Conservation (phyloP, 2,329 filamentous ascomycete species). For the Meredithiella fracta region DNA sequence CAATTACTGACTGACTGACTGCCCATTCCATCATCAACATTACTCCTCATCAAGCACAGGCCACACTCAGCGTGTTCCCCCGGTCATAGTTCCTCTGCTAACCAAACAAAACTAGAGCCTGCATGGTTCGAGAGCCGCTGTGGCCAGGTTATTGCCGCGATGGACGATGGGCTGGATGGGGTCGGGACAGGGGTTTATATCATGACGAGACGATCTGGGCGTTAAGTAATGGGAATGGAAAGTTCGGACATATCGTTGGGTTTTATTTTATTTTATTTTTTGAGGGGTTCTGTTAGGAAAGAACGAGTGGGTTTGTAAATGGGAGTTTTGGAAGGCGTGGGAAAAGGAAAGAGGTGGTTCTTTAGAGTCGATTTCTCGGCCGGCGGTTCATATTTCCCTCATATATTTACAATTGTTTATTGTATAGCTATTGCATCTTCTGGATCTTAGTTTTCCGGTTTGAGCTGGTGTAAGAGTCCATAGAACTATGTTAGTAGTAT, state of each 20-base stretch:
- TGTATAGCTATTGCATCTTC: too few relatives aligned
- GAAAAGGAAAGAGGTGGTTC: too few relatives aligned
- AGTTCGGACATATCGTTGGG: constrained; percentile 1
- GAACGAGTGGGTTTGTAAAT: too few relatives aligned
- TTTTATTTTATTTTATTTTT: not conserved
- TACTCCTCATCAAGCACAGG: too few relatives aligned
- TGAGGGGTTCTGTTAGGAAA: too few relatives aligned
- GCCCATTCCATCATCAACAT: too few relatives aligned
- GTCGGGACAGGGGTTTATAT: not conserved
- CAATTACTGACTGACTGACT: too few relatives aligned
- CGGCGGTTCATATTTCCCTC: not conserved
- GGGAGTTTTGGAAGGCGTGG: too few relatives aligned
- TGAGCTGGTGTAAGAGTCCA: too few relatives aligned
- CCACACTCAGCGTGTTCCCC: too few relatives aligned
- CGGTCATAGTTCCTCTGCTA: not conserved
- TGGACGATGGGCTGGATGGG: not conserved
- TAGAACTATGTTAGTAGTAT: too few relatives aligned
- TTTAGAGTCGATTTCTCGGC: not conserved
- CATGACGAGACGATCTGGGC: not conserved
- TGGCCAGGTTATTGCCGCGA: constrained; percentile 4
- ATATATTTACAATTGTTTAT: not conserved
- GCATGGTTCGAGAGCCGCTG: constrained; percentile 5
- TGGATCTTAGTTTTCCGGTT: too few relatives aligned
- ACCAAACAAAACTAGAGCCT: not conserved
- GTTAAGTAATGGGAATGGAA: not conserved